Percentiles rank a stretch among this genome's conserved stretches.
Conservation (phyloP, 2,329 filamentous ascomycete species). For the Helminthosporium solani region DNA sequence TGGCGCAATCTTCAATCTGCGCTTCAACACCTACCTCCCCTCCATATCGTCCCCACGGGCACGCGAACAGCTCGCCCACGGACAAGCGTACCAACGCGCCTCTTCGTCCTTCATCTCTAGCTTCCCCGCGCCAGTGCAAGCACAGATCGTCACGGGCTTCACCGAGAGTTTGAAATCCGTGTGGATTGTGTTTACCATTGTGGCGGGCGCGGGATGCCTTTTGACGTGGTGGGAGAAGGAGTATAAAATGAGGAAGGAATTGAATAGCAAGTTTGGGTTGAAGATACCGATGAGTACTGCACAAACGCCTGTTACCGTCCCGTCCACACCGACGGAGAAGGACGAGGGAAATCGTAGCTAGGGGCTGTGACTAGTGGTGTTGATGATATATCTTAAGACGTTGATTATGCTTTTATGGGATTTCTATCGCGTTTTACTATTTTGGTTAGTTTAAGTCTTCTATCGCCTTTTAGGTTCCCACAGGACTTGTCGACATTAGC, state of each 20-base stretch:
- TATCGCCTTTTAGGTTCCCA: too few relatives aligned
- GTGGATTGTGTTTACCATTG: constrained; percentile 41
- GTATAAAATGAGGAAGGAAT: constrained; percentile 39
- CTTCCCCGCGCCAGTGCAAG: constrained; percentile 15
- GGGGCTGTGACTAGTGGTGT: too few relatives aligned
- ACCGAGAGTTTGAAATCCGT: constrained; percentile 37
- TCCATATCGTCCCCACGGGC: constrained; percentile 11
- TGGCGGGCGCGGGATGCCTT: constrained; percentile 37
- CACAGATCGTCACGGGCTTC: constrained; percentile 39
- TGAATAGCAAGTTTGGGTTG: constrained; percentile 46
- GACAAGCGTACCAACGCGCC: constrained; percentile 32
- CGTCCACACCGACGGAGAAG: constrained; percentile 2
- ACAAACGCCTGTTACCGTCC: constrained; percentile 1
- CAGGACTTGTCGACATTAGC: too few relatives aligned
- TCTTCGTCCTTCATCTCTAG: constrained; percentile 18
- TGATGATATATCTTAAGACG: too few relatives aligned
- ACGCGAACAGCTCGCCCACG: constrained; percentile 13
- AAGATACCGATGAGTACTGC: constrained; percentile 21
- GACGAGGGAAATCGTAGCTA: too few relatives aligned
- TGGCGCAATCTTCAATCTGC: constrained; percentile 31
- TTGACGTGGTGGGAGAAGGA: constrained; percentile 40
- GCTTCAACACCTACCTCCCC: constrained; percentile 16
- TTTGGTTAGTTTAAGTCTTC: too few relatives aligned
- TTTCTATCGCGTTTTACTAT: too few relatives aligned
- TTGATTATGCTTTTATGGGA: too few relatives aligned